Percentiles rank a stretch among this genome's conserved stretches.
Evolutionary conservation across 352 stramenopile genomes (phyloP).

Genomic region (Halophytophthora polymorphica): DNA sequence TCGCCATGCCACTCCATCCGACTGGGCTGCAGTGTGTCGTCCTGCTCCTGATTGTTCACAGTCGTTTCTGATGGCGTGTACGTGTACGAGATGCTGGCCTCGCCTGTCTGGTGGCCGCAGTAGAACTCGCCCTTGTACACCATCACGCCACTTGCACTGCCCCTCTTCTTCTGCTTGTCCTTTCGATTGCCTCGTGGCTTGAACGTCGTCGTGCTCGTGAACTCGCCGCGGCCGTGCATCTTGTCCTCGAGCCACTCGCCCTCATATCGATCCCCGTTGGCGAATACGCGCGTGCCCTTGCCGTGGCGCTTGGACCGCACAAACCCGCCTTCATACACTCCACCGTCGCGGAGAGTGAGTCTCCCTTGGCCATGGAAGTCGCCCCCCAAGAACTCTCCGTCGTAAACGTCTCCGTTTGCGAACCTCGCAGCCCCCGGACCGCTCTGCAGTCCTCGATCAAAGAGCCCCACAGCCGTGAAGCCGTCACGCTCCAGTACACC

Average conservation of each 20-base stretch:
- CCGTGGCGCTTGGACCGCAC: constrained; percentile 49
- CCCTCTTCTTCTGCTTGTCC: constrained; percentile 2
- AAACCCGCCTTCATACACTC: constrained; percentile 56
- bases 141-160: constrained; percentile 7
- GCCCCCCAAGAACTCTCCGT: constrained; percentile 50
- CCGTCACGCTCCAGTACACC: constrained; percentile 48
- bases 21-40: constrained; percentile 1
- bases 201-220: constrained; percentile 23
- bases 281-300: constrained; percentile 42
- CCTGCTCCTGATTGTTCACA: constrained; percentile 2
- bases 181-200: constrained; percentile 1
- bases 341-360: constrained; percentile 45
- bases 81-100: constrained; percentile 37
- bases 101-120: constrained; percentile 41
- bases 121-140: constrained; percentile 55
- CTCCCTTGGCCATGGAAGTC: constrained; percentile 45
- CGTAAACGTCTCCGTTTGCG: constrained; percentile 67
- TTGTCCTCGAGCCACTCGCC: constrained; percentile 52
- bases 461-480: constrained; percentile 61
- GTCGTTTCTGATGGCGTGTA: constrained; percentile 20
- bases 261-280: constrained; percentile 48
- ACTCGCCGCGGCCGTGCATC: constrained; percentile 54
- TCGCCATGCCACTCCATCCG: constrained; percentile 42
- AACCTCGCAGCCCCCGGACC: constrained; percentile 58
- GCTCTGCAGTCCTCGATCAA: constrained; percentile 43